Base-by-base conservation (phyloP, 306 rosid genomes). In the Lathyrus sativus region DNA sequence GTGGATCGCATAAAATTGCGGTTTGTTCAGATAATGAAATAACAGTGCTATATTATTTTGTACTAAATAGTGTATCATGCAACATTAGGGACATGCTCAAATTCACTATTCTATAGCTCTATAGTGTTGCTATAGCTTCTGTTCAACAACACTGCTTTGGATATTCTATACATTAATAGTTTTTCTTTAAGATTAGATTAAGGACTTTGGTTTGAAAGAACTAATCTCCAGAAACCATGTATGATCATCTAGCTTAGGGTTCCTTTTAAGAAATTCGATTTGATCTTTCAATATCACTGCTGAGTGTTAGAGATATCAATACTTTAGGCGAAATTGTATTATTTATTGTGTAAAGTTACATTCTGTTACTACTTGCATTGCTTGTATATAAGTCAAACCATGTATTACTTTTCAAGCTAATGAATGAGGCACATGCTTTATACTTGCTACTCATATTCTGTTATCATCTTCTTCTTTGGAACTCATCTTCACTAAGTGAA, bases 191-290 rank as follows among this genome's bases (percentile, higher is more conserved):
- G 10, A 67, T 44, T 29, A 58, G 49, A 65, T 46, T 42, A 39
- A 44, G 56, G 35, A 57, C 55, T 18, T 13, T 13, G 22, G 31
- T 59, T 19, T 13, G 39, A 63, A 76, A 68, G 71, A 62, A 81
- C 89, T 56, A 54, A 92, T 96, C 98, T 92, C 98, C 45, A 92
- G 80, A 79, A 89, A 86, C 96, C 96, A 92, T 45, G 81, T 75
- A 39, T 75, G 79, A 74, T 89, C 98, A 74, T 84, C 87, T 3
- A 78, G 62, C 31, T 79, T 65, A 12, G 92, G 66, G 18, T 85
- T 87, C 50, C 71, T 84, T 87, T 81, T 89, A 35, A 88, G 67
- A 53, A 87, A 51, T 82, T 89, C 76, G 45, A 92, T 81, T 39
- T 82, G 75, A 63, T 88, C 92, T 59, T 81, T 71, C 77, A 87